Evolutionary conservation across 2,329 filamentous ascomycete genomes (phyloP).

Genomic region (Chrysoporthe puriensis): DNA sequence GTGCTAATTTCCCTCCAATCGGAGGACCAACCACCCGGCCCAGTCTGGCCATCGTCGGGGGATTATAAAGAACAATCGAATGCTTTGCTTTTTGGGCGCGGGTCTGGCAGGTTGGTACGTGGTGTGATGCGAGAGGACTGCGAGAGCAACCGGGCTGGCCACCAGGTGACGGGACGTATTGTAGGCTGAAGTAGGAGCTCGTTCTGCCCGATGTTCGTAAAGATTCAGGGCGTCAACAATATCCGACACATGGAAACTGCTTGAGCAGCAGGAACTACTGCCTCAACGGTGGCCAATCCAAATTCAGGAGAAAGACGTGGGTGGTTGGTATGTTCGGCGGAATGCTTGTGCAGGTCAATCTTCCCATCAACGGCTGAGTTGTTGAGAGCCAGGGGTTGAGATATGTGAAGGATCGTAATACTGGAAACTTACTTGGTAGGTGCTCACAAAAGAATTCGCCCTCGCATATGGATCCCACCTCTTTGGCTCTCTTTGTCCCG

Average conservation of each 20-base stretch:
- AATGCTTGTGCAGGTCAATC: not conserved
- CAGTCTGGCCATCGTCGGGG: not conserved
- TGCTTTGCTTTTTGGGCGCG: not conserved
- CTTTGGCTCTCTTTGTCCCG: not conserved
- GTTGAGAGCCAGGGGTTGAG: not conserved
- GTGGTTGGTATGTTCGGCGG: not conserved
- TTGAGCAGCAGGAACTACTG: not conserved
- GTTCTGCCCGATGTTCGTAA: not conserved
- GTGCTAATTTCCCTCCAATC: conserved; percentile 9
- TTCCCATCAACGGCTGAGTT: no score
- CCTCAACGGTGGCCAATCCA: not conserved
- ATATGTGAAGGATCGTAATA: not conserved
- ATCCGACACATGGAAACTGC: not conserved
- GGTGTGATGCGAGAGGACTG: not conserved
- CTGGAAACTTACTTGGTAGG: not conserved
- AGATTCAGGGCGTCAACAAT: not conserved
- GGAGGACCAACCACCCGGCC: not conserved
- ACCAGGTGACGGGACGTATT: not conserved
- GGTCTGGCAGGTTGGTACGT: not conserved
- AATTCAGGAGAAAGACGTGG: no score
- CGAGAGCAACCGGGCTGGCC: not conserved
- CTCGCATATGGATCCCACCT: not conserved
- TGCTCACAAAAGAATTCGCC: not conserved
- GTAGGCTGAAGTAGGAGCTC: not conserved
- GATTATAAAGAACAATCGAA: not conserved